Evolutionary conservation across 176 grass and related monocot species (phyloP), one percentile per base, ranked within the genome.

Genomic region (Aegilops umbellulata): DNA sequence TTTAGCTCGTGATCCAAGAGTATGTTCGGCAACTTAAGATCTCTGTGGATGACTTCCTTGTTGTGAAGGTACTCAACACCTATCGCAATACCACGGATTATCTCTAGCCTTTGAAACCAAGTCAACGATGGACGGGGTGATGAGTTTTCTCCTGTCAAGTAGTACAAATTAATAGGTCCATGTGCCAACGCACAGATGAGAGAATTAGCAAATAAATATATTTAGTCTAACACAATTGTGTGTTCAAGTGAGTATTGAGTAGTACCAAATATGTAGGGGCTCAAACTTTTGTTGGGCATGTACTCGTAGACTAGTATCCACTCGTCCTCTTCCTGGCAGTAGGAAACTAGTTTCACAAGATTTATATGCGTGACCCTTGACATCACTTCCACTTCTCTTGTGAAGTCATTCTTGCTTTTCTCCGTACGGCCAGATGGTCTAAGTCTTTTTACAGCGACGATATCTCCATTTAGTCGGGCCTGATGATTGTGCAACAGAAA

Each of bases 251-350:
- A 39, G 10, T 19, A 23, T 10, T n/a, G 20, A 10, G 10, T 69
- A 85, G 42, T 44, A 44, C 83, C 83, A 57, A 78, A 85, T 78
- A 85, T 78, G 62, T 85, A 35, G 62, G 24, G 0, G 16, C 77
- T 47, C 74, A 85, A 53, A 1, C 83, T 85, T 44, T 9, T 66
- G 20, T 78, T 77, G 1, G 19, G 27, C 83, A 85, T 85, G 62
- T 68, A 85, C 4, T 31, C 74, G 3, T 85, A 85, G 20, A 85
- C 2, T 1, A 79, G 62, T 22, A 78, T 77, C 2, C 74, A 29
- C 83, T 85, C 83, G 3, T 53, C 19, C 3, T 62, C 61, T 26
- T 85, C 29, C 22, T 39, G 66, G 44, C 74, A 85, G 1, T 85
- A 85, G 51, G 83, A 44, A 10, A 85, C 39, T 13, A 85, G 83